A percentile compares a stretch with the other conserved stretches of the same genome.
Conservation (phyloP, 2,329 filamentous ascomycete species). For the Incumbomyces delicatus region DNA sequence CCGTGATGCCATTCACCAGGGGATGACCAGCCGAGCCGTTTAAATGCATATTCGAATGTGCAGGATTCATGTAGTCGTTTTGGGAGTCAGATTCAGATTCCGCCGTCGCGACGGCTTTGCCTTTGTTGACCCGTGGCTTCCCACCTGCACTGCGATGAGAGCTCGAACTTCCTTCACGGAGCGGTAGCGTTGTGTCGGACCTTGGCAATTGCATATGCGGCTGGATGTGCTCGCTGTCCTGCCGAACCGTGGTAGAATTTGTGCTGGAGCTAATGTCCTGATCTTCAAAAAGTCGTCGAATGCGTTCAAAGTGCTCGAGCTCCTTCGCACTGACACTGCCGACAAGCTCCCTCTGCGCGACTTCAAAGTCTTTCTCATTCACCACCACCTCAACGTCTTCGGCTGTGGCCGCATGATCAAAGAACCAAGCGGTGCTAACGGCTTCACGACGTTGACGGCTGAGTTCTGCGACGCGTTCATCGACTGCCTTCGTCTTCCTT, state of each 20-base stretch:
- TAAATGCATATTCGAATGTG: slow-evolving; percentile 24
- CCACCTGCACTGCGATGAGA: slow-evolving; percentile 13
- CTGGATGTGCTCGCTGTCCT: slow-evolving; percentile 18
- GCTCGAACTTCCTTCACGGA: slow-evolving; percentile 1
- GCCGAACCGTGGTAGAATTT: slow-evolving; percentile 25
- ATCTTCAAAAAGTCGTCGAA: slow-evolving; percentile 70
- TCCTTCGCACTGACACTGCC: slow-evolving; percentile 89
- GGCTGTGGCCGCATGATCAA: slow-evolving; percentile 77
- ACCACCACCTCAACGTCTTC: slow-evolving; percentile 83
- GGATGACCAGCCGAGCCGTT: slow-evolving; percentile 23
- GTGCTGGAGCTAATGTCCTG: slow-evolving; percentile 27
- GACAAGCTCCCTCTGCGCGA: slow-evolving; percentile 75
- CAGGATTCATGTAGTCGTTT: slow-evolving; percentile 24
- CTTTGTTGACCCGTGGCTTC: slow-evolving; percentile 15
- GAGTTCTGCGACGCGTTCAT: slow-evolving; percentile 66
- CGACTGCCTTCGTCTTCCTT: slow-evolving; percentile 72
- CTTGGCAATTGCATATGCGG: slow-evolving; percentile 1
- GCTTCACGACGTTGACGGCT: slow-evolving; percentile 30
- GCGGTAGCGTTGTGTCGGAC: background rate
- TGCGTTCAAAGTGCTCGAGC: slow-evolving; percentile 78
- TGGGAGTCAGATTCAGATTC: slow-evolving; percentile 22
- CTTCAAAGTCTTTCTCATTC: slow-evolving; percentile 75
- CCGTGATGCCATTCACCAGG: slow-evolving; percentile 17
- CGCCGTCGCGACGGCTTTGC: slow-evolving; percentile 14
- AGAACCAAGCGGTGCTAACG: slow-evolving; percentile 85